Conservation (phyloP, 257 asterid species). For the Przewalskia tangutica region DNA sequence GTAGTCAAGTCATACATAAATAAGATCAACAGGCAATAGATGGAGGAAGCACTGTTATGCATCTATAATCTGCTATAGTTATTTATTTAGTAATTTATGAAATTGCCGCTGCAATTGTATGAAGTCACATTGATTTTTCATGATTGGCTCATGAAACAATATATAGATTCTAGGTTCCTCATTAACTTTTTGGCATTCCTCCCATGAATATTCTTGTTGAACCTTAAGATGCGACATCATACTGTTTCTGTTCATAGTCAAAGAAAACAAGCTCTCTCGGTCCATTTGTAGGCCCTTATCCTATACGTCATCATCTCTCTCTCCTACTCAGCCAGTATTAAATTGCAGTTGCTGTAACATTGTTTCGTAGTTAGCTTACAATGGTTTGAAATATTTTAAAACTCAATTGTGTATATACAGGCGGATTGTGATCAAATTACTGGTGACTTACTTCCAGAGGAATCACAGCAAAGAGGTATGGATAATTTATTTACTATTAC, state of each 20-base stretch:
- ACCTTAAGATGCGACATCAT: background rate
- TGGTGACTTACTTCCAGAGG: conserved; percentile 93
- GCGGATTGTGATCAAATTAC: conserved; percentile 93
- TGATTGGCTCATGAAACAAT: background rate
- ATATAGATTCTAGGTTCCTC: background rate
- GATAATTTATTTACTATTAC: background rate
- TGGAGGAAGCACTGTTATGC: background rate
- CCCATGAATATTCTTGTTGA: background rate
- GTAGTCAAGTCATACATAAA: background rate
- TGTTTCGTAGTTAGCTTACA: background rate
- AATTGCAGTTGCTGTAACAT: background rate
- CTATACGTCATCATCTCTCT: background rate
- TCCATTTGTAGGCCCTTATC: background rate
- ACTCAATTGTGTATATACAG: conserved; percentile 30
- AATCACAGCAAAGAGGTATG: conserved; percentile 96
- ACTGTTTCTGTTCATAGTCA: background rate
- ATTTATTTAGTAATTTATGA: background rate
- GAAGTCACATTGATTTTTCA: conserved; percentile 1
- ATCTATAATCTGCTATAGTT: background rate
- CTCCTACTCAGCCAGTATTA: background rate
- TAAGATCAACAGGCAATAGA: background rate
- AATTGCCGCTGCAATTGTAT: background rate
- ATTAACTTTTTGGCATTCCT: background rate
- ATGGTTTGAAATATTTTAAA: background rate
- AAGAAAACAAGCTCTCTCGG: background rate